phyloP scores from a whole-genome alignment of 805 yeast genomes.

The Ogataea pilisensis region DNA sequence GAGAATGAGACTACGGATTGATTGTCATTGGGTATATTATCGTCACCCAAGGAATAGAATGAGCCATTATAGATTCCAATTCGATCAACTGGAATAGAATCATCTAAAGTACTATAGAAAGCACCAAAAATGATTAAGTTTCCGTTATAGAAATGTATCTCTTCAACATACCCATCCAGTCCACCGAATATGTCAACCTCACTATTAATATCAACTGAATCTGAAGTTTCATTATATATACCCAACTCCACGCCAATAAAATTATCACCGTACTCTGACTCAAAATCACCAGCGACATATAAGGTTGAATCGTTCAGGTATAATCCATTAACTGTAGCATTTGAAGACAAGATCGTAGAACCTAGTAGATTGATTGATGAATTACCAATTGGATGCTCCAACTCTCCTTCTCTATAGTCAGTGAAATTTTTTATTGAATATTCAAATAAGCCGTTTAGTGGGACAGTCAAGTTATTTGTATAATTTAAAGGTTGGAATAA shows the following conservation, averaged over 20 bases:
- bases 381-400: conserved; percentile 38
- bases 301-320: conserved; percentile 32
- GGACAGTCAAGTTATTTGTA: conserved; percentile 18
- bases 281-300: conserved; percentile 48
- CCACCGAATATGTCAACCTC: conserved; percentile 36
- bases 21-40: conserved; percentile 49
- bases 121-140: conserved; percentile 44
- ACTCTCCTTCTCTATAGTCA: conserved; percentile 11
- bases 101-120: conserved; percentile 27
- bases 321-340: conserved; percentile 39
- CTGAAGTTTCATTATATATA: conserved; percentile 15
- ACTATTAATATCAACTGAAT: conserved; percentile 11
- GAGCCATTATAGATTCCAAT: conserved; percentile 31
- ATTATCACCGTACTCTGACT: conserved; percentile 34
- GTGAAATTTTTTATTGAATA: conserved; percentile 70
- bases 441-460: conserved; percentile 76
- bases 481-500: conserved; percentile 38
- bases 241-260: conserved; percentile 32
- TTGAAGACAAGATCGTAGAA: conserved; percentile 30
- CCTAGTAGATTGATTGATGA: conserved; percentile 43
- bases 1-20: conserved; percentile 17
- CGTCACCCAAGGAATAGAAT: conserved; percentile 32
- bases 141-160: conserved; percentile 7
- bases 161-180: conserved; percentile 3
- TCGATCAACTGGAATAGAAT: conserved; percentile 15